These are phyloP conservation scores for Coemansia sp. DNA, from an alignment of 192 early-diverging fungal species.

Conservation along the genomic window DNA sequence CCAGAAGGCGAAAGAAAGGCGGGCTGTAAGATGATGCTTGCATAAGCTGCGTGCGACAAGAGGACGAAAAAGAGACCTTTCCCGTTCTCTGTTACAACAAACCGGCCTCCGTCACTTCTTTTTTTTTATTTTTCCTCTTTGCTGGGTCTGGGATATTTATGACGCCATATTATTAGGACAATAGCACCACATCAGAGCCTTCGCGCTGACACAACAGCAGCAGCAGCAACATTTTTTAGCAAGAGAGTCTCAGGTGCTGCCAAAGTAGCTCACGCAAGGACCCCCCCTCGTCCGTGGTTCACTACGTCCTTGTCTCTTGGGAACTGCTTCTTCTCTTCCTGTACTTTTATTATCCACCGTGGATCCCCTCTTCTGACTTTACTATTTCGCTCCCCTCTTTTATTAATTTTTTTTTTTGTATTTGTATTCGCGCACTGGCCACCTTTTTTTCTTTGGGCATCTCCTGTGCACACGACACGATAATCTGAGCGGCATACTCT, in stretches of 20 bases:
- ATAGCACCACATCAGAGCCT: conserved; percentile 1
- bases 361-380: conserved; percentile 4
- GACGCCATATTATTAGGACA: background rate
- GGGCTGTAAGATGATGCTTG: conserved; percentile 4
- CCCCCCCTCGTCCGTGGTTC: conserved; percentile 3
- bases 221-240: background rate
- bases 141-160: background rate
- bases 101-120: background rate
- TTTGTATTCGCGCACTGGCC: conserved; percentile 1
- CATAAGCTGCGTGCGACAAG: conserved; percentile 13
- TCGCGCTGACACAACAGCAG: background rate
- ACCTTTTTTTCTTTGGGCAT: background rate
- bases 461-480: background rate
- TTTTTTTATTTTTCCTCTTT: background rate
- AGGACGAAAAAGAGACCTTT: background rate
- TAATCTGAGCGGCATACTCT: background rate
- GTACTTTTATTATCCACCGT: background rate
- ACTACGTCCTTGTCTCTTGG: background rate
- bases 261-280: background rate
- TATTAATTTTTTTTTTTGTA: background rate
- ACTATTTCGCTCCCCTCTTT: conserved; percentile 6
- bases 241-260: background rate
- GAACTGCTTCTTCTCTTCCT: background rate
- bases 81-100: background rate
- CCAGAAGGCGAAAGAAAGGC: no score